phyloP scores from a whole-genome alignment of 352 stramenopile species.

The Phytopythium cucurbitacearum region DNA sequence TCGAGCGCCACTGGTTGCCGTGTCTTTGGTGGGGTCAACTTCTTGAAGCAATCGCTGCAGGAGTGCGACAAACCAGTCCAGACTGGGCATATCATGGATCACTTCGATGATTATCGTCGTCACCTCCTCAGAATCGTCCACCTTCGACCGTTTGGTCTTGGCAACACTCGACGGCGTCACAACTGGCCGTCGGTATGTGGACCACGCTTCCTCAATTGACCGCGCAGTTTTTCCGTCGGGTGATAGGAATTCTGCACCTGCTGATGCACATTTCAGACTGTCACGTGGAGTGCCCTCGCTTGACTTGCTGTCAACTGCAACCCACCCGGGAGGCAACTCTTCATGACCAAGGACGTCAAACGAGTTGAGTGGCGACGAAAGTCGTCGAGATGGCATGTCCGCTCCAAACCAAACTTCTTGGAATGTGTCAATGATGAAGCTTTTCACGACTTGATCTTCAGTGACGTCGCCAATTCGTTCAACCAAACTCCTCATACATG shows the following conservation, averaged over 20 bases:
- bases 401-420: slow-evolving; percentile 84
- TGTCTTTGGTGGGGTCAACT: slow-evolving; percentile 12
- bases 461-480: slow-evolving; percentile 65
- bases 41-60: slow-evolving; percentile 54
- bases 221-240: slow-evolving; percentile 42
- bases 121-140: slow-evolving; percentile 53
- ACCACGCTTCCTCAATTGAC: slow-evolving; percentile 63
- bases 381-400: slow-evolving; percentile 38
- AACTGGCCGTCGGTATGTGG: slow-evolving; percentile 37
- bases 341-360: slow-evolving; percentile 34
- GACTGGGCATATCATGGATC: slow-evolving; percentile 59
- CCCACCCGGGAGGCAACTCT: slow-evolving; percentile 55
- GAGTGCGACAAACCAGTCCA: slow-evolving; percentile 71
- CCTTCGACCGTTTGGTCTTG: slow-evolving; percentile 56
- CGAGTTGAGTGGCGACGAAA: slow-evolving; percentile 15
- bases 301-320: slow-evolving; percentile 7
- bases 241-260: slow-evolving; percentile 38
- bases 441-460: slow-evolving; percentile 78
- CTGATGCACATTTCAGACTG: slow-evolving; percentile 1
- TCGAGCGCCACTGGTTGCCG: slow-evolving; percentile 9
- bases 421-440: slow-evolving; percentile 83
- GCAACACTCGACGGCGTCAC: slow-evolving; percentile 63
- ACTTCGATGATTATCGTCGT: slow-evolving; percentile 76
- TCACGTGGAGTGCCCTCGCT: not conserved
- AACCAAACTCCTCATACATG: slow-evolving; percentile 71